A percentile compares a stretch with the other conserved stretches of the same genome.
These are phyloP conservation scores for Chlorella sp. DNA, from an alignment of 139 green algal species.

Conservation along the genomic window DNA sequence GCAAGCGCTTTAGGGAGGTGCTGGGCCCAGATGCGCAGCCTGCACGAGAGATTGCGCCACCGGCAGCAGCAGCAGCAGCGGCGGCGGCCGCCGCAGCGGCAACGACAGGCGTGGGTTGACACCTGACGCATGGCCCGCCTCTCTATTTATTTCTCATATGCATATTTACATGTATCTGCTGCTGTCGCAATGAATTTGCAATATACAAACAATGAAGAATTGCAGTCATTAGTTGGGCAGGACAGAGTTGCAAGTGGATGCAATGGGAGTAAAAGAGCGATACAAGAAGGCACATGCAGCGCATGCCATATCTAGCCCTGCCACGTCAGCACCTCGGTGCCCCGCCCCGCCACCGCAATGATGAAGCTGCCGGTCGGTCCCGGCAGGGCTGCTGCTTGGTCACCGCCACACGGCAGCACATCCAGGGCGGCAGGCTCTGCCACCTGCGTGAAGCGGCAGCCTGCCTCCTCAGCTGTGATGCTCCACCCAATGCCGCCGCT, in stretches of 20 bases:
- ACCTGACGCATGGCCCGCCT: too few species aligned
- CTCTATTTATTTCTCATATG: too few species aligned
- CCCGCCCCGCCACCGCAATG: conserved; percentile 21
- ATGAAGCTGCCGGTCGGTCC: not conserved
- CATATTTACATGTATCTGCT: too few species aligned
- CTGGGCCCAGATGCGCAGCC: not conserved
- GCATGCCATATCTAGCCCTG: not conserved
- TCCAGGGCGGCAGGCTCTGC: conserved; percentile 31
- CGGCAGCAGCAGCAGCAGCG: not conserved
- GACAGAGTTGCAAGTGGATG: too few species aligned
- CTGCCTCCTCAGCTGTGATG: conserved; percentile 5
- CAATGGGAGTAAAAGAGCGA: too few species aligned
- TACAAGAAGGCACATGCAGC: too few species aligned
- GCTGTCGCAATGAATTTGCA: too few species aligned
- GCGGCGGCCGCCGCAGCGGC: not conserved
- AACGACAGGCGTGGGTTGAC: too few species aligned
- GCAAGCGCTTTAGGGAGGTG: not conserved
- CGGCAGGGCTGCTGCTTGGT: not conserved
- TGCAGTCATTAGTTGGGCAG: too few species aligned
- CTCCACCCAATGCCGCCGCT: not conserved
- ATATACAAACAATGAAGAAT: too few species aligned
- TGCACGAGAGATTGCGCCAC: not conserved
- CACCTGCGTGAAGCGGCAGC: conserved; percentile 28
- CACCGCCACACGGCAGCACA: not conserved
- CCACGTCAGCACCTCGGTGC: conserved; percentile 28